Base-by-base conservation (phyloP, 1,284 basidiomycete species). In the Cryptococcus hybrid region DNA sequence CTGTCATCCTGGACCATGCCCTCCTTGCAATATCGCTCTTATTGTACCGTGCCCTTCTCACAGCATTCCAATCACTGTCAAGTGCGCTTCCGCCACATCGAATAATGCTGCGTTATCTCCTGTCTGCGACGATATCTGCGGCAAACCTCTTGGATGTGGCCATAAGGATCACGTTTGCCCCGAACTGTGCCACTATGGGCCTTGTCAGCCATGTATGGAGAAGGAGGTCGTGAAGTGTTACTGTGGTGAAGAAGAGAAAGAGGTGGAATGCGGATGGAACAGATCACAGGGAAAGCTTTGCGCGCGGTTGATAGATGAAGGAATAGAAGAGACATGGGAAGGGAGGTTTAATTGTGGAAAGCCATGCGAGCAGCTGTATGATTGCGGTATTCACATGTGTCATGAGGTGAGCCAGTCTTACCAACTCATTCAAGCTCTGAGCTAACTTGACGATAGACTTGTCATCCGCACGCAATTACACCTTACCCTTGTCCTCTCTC, bases 1-100 rank as follows among this genome's bases (percentile, higher is more conserved):
- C 9, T 87, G 86, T 60, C 86, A 87, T 68, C 86, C 86, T 0
- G 86, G 92, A 30, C 87, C 90, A 0, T 94, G 91, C 75, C 88
- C 90, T 2, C 83, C 91, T 3, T 84, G 82, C 63, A 76, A 83
- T 61, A 78, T 85, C 18, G 82, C 82, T 6, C 78, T 82, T 1
- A 79, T 81, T 52, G 75, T 80, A 7, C 80, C 82, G 2, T 93
- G 89, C 70, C 86, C 87, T 57, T 91, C 88, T 59, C 83, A 83
- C 47, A 83, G 83, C 64, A 81, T 83, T 51, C 77, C 79, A 0
- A 78, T 86, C 15, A 83, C 85, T 0, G 85, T 89, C 65, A 82
- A 85, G 44, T 94, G 90, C 74, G 80, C 82, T 1, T 62, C 66
- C 7, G 73, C 74, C 0, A 78, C 79, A 15, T 76, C 81, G 1